Conservation (phyloP, 2,329 filamentous ascomycete genomes). For the Colletotrichum filicis region DNA sequence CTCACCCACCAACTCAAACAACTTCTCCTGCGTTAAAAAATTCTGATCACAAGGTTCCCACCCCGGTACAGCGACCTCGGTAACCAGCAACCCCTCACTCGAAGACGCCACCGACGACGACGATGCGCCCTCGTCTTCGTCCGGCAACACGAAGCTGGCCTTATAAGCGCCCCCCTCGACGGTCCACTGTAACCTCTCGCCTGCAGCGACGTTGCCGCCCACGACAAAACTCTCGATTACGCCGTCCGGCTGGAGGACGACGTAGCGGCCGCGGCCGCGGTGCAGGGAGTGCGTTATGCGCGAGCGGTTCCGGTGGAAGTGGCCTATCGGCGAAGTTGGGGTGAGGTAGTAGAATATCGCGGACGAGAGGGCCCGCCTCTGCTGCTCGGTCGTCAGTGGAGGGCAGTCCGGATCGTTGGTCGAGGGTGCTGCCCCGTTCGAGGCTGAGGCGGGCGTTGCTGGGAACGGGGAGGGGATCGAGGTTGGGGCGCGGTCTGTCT, state of each 20-base stretch:
- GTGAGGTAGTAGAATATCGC: slow-evolving; percentile 62
- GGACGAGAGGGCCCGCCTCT: background rate
- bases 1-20: background rate
- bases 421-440: background rate
- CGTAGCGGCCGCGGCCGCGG: slow-evolving; percentile 68
- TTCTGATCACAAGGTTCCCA: background rate
- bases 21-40: background rate
- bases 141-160: slow-evolving; percentile 67
- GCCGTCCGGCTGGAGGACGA: background rate
- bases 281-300: slow-evolving; percentile 75
- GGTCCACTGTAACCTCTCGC: slow-evolving; percentile 75
- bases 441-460: background rate
- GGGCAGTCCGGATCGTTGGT: background rate
- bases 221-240: background rate
- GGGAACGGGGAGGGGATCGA: background rate
- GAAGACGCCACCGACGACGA: slow-evolving; percentile 29
- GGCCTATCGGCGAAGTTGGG: slow-evolving; percentile 62
- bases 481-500: background rate
- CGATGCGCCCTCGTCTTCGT: slow-evolving; percentile 47
- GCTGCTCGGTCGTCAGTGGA: background rate
- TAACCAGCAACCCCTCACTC: background rate
- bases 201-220: slow-evolving; percentile 57
- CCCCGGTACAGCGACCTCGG: background rate
- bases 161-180: slow-evolving; percentile 77
- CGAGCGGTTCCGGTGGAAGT: slow-evolving; percentile 72